These are phyloP conservation scores for Saccharum hybrid DNA, from an alignment of 202 grass and related monocot genomes.

Conservation along the genomic window DNA sequence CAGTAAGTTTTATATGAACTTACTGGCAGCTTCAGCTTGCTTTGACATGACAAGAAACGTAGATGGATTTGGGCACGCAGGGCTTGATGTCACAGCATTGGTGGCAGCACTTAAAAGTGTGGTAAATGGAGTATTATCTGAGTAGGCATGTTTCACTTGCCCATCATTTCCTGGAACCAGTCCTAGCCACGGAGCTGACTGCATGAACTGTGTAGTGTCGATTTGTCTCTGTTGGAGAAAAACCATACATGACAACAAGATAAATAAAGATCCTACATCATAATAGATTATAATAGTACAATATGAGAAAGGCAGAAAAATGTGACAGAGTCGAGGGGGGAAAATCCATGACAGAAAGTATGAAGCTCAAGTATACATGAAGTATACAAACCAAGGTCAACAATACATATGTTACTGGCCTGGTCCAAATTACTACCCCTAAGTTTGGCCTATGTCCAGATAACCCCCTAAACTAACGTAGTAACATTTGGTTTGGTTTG, in stretches of 20 bases:
- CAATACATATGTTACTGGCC: neutral
- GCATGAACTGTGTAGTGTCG: slow-evolving; percentile 91
- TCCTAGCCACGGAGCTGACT: slow-evolving; percentile 89
- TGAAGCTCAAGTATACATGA: slow-evolving; percentile 1
- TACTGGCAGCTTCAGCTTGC: slow-evolving; percentile 99
- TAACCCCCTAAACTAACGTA: too few species aligned
- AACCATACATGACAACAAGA: slow-evolving; percentile 14
- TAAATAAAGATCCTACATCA: slow-evolving; percentile 13
- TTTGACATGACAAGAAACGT: slow-evolving; percentile 94
- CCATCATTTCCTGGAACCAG: slow-evolving; percentile 80
- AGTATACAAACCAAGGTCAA: slow-evolving; percentile 2
- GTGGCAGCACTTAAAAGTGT: slow-evolving; percentile 66
- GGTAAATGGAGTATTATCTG: slow-evolving; percentile 73
- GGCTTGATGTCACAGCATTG: slow-evolving; percentile 73
- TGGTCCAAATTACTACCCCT: neutral
- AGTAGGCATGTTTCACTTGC: slow-evolving; percentile 72
- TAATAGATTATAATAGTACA: neutral
- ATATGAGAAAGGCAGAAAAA: slow-evolving; percentile 7
- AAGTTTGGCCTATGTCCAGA: too few species aligned
- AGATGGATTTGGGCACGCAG: slow-evolving; percentile 87
- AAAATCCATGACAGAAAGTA: neutral
- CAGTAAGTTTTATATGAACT: slow-evolving; percentile 48
- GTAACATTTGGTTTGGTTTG: too few species aligned
- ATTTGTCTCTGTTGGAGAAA: slow-evolving; percentile 79
- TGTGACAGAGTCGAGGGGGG: neutral